Evolutionary conservation across 352 stramenopile genomes (phyloP), one percentile per base, ranked within the genome.

Genomic region (Phytophthora chlamydospora): DNA sequence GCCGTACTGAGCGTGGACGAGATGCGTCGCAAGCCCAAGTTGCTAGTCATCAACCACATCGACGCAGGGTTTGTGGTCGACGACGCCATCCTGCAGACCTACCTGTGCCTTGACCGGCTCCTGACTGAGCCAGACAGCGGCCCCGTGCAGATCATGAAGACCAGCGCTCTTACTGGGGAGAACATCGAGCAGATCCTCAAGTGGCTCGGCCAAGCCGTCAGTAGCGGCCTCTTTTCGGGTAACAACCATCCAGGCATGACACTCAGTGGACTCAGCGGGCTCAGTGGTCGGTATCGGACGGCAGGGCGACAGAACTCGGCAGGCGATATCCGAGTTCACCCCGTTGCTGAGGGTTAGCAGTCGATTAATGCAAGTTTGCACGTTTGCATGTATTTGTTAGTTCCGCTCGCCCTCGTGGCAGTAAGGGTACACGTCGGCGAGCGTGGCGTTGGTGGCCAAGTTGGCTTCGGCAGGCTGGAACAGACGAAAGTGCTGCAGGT

Each of bases 1-100:
- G 77, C 79, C 35, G 71, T 92, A 6, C 44, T 90, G 46, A 63
- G 55, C n/a, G 54, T 78, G 29, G 74, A 82, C 13, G 49, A 68
- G 6, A 90, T 90, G 80, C 71, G 66, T 2, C 35, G 32, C 41
- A 92, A 90, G 52, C 71, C 75, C 16, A 90, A 88, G 44, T 61
- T 89, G 13, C 46, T 93, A 8, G 47, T 93, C 42, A 66, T 93
- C 43, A 93, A 90, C 62, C 85, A 90, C 42, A 82, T 85, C 34
- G 83, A 93, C 58, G 55, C 67, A 24, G 68, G 40, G 33, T 80
- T 74, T 29, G 70, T 74, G 10, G 38, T 89, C n/a, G 65, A 83
- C 16, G 77, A 88, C 61, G 51, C 62, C 3, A 54, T 80, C 7
- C n/a, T 90, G 35, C 69, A 75, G 14, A 73, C 83, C 0, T 80